Conservation (phyloP, 495 filamentous ascomycete genomes). For the Lichina pygmaea region DNA sequence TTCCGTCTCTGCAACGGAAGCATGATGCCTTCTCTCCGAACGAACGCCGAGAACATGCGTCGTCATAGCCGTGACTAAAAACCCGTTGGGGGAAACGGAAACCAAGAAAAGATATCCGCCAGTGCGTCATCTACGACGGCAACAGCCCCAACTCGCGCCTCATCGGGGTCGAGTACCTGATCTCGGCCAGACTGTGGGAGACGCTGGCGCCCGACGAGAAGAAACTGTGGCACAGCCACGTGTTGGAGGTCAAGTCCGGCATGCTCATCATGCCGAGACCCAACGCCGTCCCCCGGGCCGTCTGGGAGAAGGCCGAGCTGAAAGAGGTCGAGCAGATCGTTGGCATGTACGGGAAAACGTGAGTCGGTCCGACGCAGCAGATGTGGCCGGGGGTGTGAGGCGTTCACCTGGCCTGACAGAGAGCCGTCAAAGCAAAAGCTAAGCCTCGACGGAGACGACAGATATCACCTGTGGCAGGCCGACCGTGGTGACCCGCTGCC, state of each 20-base stretch:
- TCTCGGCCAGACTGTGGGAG: constrained; percentile 38
- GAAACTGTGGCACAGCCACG: constrained; percentile 54
- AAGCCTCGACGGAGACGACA: background rate
- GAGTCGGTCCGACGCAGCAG: background rate
- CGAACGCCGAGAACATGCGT: too few species aligned
- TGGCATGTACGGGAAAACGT: constrained; percentile 65
- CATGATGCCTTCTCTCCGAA: background rate
- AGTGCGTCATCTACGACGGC: constrained; percentile 71
- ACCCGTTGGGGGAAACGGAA: background rate
- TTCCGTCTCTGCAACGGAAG: background rate
- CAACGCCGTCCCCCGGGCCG: constrained; percentile 18
- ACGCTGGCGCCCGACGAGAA: constrained; percentile 38
- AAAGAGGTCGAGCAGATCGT: constrained; percentile 53
- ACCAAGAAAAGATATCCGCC: constrained; percentile 29
- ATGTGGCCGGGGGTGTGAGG: too few species aligned
- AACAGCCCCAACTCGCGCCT: constrained; percentile 35
- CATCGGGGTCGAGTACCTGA: constrained; percentile 86
- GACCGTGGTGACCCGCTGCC: constrained; percentile 56
- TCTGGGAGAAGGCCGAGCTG: constrained; percentile 53
- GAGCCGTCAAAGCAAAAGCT: too few species aligned
- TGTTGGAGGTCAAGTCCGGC: constrained; percentile 68
- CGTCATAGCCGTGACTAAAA: background rate
- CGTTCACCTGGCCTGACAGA: too few species aligned
- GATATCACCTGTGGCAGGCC: constrained; percentile 58
- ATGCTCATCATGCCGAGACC: constrained; percentile 69